These are phyloP conservation scores for Lachnellula subtilissima DNA, from an alignment of 2,329 filamentous ascomycete genomes.

Conservation along the genomic window DNA sequence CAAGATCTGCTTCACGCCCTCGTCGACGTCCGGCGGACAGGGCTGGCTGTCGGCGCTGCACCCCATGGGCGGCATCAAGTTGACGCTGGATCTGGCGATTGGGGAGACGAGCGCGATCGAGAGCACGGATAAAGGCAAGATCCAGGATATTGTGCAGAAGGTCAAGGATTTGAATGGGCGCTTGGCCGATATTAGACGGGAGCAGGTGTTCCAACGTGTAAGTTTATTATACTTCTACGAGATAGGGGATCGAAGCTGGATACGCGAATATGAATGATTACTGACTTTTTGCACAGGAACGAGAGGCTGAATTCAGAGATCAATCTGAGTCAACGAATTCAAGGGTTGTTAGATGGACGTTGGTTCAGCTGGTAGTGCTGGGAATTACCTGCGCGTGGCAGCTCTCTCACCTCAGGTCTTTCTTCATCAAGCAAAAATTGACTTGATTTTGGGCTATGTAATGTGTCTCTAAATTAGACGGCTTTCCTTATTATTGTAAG, in stretches of 20 bases:
- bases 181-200: constrained; percentile 80
- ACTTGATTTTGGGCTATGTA: constrained; percentile 50
- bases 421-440: constrained; percentile 99
- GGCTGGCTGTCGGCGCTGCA: constrained; percentile 66
- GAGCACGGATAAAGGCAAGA: constrained; percentile 87
- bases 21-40: constrained; percentile 62
- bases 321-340: constrained; percentile 92
- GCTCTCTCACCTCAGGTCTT: constrained; percentile 86
- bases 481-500: constrained; percentile 4
- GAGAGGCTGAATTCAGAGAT: constrained; percentile 96
- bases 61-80: constrained; percentile 71
- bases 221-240: constrained; percentile 23
- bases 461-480: background rate
- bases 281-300: constrained; percentile 57
- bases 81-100: constrained; percentile 86
- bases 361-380: constrained; percentile 82
- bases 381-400: constrained; percentile 94
- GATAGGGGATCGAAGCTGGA: background rate
- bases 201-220: constrained; percentile 96
- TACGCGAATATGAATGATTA: background rate
- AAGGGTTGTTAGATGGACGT: constrained; percentile 87
- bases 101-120: constrained; percentile 93
- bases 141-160: constrained; percentile 81
- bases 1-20: constrained; percentile 88
- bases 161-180: constrained; percentile 85